Evolutionary conservation across 225 moss, liverwort and hornwort genomes (phyloP).

Genomic region (Climacium dendroides): DNA sequence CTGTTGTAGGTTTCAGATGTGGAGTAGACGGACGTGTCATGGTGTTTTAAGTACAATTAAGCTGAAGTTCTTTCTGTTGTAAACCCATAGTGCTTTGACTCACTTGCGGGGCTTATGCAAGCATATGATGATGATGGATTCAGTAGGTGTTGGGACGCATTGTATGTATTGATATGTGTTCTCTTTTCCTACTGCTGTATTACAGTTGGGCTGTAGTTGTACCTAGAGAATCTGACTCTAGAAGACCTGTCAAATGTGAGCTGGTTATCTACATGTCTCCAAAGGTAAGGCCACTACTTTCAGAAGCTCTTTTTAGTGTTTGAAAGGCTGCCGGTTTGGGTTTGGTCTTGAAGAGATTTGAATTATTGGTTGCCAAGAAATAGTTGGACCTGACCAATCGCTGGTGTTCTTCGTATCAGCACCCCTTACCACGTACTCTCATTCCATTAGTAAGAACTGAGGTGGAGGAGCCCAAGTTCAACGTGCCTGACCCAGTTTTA

Average conservation of each 20-base stretch:
- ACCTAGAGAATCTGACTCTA: slow-evolving; percentile 49
- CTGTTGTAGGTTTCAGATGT: not conserved
- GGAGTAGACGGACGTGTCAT: not conserved
- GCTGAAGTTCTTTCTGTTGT: not conserved
- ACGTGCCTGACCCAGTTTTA: slow-evolving; percentile 49
- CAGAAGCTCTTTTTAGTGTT: not conserved
- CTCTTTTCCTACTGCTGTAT: not conserved
- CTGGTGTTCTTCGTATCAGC: slow-evolving; percentile 19
- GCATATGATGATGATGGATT: not conserved
- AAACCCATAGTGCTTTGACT: not conserved
- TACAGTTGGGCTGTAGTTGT: slow-evolving; percentile 83
- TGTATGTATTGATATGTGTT: not conserved
- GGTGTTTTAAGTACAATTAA: not conserved
- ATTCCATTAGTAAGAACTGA: slow-evolving; percentile 58
- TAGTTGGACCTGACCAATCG: not conserved
- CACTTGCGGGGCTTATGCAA: not conserved
- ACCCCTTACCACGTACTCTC: slow-evolving; percentile 70
- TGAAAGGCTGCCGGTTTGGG: not conserved
- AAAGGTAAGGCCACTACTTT: slow-evolving; percentile 33
- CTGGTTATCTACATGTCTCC: slow-evolving; percentile 75
- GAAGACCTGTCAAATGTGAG: slow-evolving; percentile 55
- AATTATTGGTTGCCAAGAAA: not conserved
- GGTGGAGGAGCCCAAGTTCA: slow-evolving; percentile 86
- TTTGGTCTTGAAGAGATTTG: not conserved
- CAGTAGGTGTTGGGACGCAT: not conserved